Conservation (phyloP, 345 rosid genomes). For the Rhodamnia argentea region DNA sequence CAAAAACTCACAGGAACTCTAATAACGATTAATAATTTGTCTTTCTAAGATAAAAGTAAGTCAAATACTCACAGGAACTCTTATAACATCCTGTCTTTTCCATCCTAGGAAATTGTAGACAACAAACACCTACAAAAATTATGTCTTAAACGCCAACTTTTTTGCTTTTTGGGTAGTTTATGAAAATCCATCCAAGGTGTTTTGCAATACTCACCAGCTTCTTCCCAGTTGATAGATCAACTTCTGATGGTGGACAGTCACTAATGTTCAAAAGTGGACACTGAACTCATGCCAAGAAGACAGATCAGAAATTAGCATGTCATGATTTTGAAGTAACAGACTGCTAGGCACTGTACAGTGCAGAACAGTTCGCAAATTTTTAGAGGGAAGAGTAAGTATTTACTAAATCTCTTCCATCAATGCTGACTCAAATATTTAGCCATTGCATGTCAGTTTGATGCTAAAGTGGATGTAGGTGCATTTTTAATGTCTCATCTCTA, state of each 20-base stretch:
- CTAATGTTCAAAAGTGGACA: conserved; percentile 92
- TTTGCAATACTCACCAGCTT: conserved; percentile 36
- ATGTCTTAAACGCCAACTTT: neutral
- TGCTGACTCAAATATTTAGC: neutral
- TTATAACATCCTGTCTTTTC: conserved; percentile 76
- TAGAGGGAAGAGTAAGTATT: neutral
- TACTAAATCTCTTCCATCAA: neutral
- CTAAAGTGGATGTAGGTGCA: neutral
- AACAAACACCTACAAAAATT: conserved; percentile 43
- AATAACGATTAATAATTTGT: neutral
- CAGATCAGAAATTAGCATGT: neutral
- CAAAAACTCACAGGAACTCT: neutral
- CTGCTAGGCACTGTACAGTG: neutral
- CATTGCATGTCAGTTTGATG: neutral
- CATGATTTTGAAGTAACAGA: neutral
- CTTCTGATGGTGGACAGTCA: conserved; percentile 84
- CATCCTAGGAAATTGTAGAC: conserved; percentile 95
- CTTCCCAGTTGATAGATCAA: conserved; percentile 41
- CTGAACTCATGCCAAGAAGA: conserved; percentile 22
- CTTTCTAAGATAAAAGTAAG: neutral
- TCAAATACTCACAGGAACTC: conserved; percentile 64
- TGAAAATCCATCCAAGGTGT: neutral
- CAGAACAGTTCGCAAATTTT: neutral
- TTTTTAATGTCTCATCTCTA: neutral
- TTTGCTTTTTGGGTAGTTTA: neutral